Percentiles rank a stretch among this genome's conserved stretches.
Conservation (phyloP, 2,329 filamentous ascomycete species). For the Ascomycota sp. region DNA sequence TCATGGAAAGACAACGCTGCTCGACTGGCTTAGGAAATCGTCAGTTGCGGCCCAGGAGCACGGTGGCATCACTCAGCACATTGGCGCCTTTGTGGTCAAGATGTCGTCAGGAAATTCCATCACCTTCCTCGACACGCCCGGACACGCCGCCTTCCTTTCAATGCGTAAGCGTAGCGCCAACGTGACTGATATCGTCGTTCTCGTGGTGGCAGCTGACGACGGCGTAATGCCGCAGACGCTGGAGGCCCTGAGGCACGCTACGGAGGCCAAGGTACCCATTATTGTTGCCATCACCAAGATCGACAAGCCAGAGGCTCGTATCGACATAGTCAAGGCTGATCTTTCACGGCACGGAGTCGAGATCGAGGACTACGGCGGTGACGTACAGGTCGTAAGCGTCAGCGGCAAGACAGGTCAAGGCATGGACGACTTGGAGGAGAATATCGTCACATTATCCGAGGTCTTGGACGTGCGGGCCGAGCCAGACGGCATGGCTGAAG, state of each 20-base stretch:
- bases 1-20: constrained; percentile 90
- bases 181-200: constrained; percentile 87
- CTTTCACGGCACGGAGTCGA: constrained; percentile 67
- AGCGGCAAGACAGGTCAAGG: constrained; percentile 87
- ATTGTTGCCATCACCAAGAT: constrained; percentile 97
- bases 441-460: constrained; percentile 67
- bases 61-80: constrained; percentile 95
- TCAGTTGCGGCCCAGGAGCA: constrained; percentile 83
- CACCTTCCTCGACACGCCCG: constrained; percentile 91
- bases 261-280: constrained; percentile 70
- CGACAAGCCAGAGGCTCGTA: constrained; percentile 65
- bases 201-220: constrained; percentile 92
- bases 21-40: constrained; percentile 84
- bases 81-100: constrained; percentile 85
- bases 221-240: constrained; percentile 94
- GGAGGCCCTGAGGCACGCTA: constrained; percentile 88
- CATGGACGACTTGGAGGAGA: constrained; percentile 84
- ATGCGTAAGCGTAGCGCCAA: constrained; percentile 94
- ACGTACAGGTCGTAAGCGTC: constrained; percentile 78
- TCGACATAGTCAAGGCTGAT: constrained; percentile 75
- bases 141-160: constrained; percentile 82
- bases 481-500: constrained; percentile 56
- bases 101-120: constrained; percentile 76
- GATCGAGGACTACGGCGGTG: constrained; percentile 86
- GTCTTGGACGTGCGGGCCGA: constrained; percentile 81